Base-by-base conservation (phyloP, 169 alveolate species). In the Plasmodium blacklocki region DNA sequence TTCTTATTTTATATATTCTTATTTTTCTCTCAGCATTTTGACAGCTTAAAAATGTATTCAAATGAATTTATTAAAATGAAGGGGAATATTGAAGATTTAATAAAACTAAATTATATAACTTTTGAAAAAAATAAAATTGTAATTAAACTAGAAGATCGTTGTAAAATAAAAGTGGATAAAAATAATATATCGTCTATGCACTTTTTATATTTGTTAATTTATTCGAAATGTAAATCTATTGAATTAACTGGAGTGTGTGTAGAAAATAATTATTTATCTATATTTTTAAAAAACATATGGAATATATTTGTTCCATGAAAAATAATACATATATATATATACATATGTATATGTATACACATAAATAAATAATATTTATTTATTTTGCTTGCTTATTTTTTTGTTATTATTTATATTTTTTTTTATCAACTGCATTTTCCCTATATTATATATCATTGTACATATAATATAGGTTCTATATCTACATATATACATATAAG, bases 181-280 rank as follows among this genome's bases (percentile, higher is more conserved):
- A 66, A 52, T 18, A 80, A 80, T 67, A 14, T 80, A 26, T 66
- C 70, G 1, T 66, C 9, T 52, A 67, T 80, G 73, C 62, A 68
- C 26, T 80, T 80, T 47, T 49, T 67, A 18, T 80, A 58, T 45
- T 52, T 70, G 26, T 32, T 80, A 52, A 80, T 80, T 49, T 80
- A 80, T 60, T 66, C 90, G 70, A 80, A 80, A 45, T 67, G 73
- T 19, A 80, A 80, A 80, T 80, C 90, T 47, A 80, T 80, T 52
- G 90, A 80, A 67, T 67, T 80, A 72, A 80, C 90, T 21, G 90
- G 90, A 54, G 80, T 56, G 8, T 43, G 19, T 19, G n/a, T 70
- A 54, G 58, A 80, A 72, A 68, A 80, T 60, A 80, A 56, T 43
- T 67, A 67, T 71, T 80, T 80, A 29, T 68, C 83, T 14, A 29